Base-by-base conservation (phyloP, 2,329 filamentous ascomycete species). In the Monosporascus sp. region DNA sequence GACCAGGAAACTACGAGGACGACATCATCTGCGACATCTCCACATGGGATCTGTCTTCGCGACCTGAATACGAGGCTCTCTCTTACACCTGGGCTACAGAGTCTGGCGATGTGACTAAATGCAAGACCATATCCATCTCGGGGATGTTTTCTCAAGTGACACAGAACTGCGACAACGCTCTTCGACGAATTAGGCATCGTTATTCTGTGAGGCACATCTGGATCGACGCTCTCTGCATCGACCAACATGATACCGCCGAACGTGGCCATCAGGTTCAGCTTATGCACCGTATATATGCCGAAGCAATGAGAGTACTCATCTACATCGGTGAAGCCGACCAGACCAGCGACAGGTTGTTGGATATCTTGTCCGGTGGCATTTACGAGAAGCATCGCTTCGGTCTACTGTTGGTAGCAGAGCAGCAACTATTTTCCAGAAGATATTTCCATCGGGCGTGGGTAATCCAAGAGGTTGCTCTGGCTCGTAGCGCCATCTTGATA, bases 1-100 rank as follows among this genome's bases (percentile, higher is more conserved):
- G 37, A 5, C 48, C 37, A 6, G 55, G 50, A 3, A 15, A 5
- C 2, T 53, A 49, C 37, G 48, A 47, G 2, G 50, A 53, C 8
- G 15, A 20, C 11, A 38, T 57, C 8, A 24, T 31, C 6, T 57
- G 55, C 50, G 50, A 57, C 1, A 25, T 57, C 17, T 6, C 6
- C 14, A 46, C 47, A 9, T 8, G 37, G 18, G 48, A 50, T 25
- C 22, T 57, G 9, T 6, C 22, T 2, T 24, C 14, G 0, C 8
- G 34, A 2, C 46, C 48, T 6, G 37, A 55, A 5, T 57, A 55
- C 15, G 53, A 57, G 5, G 51, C 55, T 27, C 50, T 57, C 6
- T 57, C 55, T 2, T 57, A 57, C 24, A 52, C 55, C 3, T 57
- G 55, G 55, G 53, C 53, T 17, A 54, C 55, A 20, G 55, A 55